Base-by-base conservation (phyloP, 192 early-diverging fungal species). In the Linnemannia zychae region DNA sequence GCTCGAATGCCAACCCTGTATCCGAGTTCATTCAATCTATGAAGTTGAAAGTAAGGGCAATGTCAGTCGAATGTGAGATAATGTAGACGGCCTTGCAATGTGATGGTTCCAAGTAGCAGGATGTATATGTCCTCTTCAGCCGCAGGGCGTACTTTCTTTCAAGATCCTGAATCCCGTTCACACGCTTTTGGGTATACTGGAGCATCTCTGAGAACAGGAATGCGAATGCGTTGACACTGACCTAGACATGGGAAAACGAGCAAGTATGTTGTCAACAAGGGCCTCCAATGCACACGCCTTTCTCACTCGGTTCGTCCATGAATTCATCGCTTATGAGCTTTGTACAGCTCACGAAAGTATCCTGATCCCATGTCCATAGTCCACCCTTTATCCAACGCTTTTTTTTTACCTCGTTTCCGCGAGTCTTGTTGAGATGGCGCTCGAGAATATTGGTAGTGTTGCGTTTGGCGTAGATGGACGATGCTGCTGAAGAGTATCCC, bases 121-220 rank as follows among this genome's bases (percentile, higher is more conserved):
- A 28, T 44, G 36, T 24, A n/a, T 36, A 28, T 74, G 50, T 44
- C 12, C 12, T n/a, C 20, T 4, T 0, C 13, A 31, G 28, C 3
- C 11, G 11, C 28, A 11, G 3, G 11, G 57, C 81, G 4, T 93
- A 97, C 96, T 95, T 97, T 86, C 95, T 93, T 83, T 99, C 98
- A 28, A 99, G 91, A 79, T 98, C 98, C 82, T 97, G 96, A 74
- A 99, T 97, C 31, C 97, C 98, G 79, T 94, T 91, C 12, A 97
- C 97, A 52, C 96, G 92, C 87, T 98, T 98, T 89, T 99, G 98
- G n/a, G 98, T 93, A 88, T 99, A 98, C 71, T 96, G 96, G 36
- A 99, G 88, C 90, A 98, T 97, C 87, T 99, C 98, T 34, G 95
- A 95, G 87, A 99, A 97, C 38, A 99, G 81, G 80, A 98, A 97